phyloP scores from a whole-genome alignment of 2,329 filamentous ascomycete species.

The Fusarium sp. region DNA sequence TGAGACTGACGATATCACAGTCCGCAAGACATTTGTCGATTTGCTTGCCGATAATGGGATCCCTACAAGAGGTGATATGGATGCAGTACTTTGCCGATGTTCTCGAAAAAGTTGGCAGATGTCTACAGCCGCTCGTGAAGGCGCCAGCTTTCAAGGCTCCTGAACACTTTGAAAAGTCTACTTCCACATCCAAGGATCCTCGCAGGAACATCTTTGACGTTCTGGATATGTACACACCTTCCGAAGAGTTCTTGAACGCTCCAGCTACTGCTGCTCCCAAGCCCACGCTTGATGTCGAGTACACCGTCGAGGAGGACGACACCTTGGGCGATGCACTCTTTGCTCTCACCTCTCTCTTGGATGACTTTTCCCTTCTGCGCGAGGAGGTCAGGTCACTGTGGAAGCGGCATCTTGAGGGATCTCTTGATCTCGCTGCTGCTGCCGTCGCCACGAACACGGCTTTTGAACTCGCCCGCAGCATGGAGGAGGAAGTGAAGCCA shows the following conservation, averaged over 20 bases:
- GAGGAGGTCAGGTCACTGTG: constrained; percentile 23
- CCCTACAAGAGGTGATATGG: background rate
- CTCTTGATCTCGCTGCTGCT: constrained; percentile 32
- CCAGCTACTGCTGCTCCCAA: constrained; percentile 3
- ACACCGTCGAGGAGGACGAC: constrained; percentile 22
- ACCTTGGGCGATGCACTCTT: constrained; percentile 16
- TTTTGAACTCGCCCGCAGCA: constrained; percentile 34
- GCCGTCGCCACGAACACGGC: constrained; percentile 34
- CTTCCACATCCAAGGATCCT: background rate
- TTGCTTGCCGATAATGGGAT: background rate
- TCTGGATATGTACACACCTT: constrained; percentile 30
- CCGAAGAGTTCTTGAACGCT: constrained; percentile 29
- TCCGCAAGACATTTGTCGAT: constrained; percentile 25
- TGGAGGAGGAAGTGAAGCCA: constrained; percentile 60
- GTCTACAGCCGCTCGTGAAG: constrained; percentile 28
- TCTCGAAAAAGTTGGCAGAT: constrained; percentile 32
- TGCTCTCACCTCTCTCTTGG: constrained; percentile 19
- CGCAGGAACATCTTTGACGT: constrained; percentile 22
- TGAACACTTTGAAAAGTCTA: background rate
- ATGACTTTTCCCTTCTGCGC: constrained; percentile 15
- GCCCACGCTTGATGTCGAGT: background rate
- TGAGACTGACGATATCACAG: background rate
- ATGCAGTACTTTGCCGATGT: constrained; percentile 30
- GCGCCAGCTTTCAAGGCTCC: background rate
- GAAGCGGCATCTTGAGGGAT: background rate